These are phyloP conservation scores for Paulownia fortunei DNA, from an alignment of 257 asterid genomes.

Conservation along the genomic window DNA sequence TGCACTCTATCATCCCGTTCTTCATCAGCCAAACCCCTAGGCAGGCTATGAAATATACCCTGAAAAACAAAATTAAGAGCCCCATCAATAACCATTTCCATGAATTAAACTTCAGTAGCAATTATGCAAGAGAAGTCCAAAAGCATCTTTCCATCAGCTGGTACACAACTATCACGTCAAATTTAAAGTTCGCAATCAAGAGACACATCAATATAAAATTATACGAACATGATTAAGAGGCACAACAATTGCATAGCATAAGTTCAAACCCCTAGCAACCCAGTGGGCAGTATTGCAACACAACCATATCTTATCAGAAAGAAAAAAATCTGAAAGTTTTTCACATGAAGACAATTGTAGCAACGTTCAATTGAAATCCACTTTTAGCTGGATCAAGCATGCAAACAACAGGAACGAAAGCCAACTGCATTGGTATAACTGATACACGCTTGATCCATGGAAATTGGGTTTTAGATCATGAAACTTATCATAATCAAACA, in stretches of 20 bases:
- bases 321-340: slow-evolving; percentile 15
- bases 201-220: slow-evolving; percentile 1
- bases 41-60: slow-evolving; percentile 45
- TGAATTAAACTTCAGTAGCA: slow-evolving; percentile 3
- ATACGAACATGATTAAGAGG: not conserved
- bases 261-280: not conserved
- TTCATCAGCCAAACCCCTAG: slow-evolving; percentile 49
- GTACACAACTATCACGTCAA: not conserved
- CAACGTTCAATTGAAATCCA: slow-evolving; percentile 13
- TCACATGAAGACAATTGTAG: not conserved
- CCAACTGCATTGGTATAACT: slow-evolving; percentile 10
- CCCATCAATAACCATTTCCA: slow-evolving; percentile 26
- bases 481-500: slow-evolving; percentile 5
- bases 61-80: slow-evolving; percentile 17
- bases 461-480: slow-evolving; percentile 26
- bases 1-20: slow-evolving; percentile 83
- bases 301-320: slow-evolving; percentile 30
- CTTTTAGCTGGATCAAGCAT: not conserved
- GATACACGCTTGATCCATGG: slow-evolving; percentile 27
- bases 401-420: not conserved
- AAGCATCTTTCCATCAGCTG: not conserved
- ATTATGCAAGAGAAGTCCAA: slow-evolving; percentile 1
- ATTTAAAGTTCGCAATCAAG: slow-evolving; percentile 4
- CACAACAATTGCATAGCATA: not conserved
- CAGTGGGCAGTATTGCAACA: not conserved